A percentile compares a stretch with the other conserved stretches of the same genome.
Evolutionary conservation across 441 rosid genomes (phyloP).

Genomic region (Gossypium schwendimanii): DNA sequence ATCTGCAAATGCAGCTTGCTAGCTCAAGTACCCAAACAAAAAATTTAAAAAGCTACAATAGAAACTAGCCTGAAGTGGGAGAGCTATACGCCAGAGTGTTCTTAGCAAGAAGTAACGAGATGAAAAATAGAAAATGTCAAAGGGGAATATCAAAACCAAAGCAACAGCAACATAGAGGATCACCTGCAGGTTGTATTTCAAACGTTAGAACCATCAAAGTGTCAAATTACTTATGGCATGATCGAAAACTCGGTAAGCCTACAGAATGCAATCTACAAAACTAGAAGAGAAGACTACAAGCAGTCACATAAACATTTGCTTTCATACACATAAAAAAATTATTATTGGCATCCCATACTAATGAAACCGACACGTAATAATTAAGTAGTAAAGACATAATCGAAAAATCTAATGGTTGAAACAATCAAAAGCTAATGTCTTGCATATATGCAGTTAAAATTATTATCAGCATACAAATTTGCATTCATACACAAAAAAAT

Average conservation of each 20-base stretch:
- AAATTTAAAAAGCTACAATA: not conserved
- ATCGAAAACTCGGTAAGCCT: not conserved
- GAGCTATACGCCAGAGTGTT: slow-evolving; percentile 62
- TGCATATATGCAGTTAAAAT: not conserved
- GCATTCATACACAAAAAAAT: not conserved
- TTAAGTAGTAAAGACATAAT: not conserved
- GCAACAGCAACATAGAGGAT: slow-evolving; percentile 54
- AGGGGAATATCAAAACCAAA: slow-evolving; percentile 57
- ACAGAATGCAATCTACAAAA: slow-evolving; percentile 3
- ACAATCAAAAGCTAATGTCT: not conserved
- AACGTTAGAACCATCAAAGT: slow-evolving; percentile 9
- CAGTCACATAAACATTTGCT: not conserved
- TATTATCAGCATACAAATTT: not conserved
- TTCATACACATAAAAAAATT: not conserved
- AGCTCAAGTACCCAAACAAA: not conserved
- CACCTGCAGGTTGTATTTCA: slow-evolving; percentile 38
- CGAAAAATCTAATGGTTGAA: not conserved
- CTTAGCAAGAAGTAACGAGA: slow-evolving; percentile 61
- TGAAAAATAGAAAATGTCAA: slow-evolving; percentile 64
- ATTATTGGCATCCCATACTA: not conserved
- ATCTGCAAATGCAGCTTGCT: not conserved
- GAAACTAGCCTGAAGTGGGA: slow-evolving; percentile 61
- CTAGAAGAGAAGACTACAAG: not conserved
- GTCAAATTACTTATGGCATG: slow-evolving; percentile 1
- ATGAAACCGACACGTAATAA: not conserved